Evolutionary conservation across 768 basidiomycete species (phyloP).

Genomic region (Pulveroboletus sp.): DNA sequence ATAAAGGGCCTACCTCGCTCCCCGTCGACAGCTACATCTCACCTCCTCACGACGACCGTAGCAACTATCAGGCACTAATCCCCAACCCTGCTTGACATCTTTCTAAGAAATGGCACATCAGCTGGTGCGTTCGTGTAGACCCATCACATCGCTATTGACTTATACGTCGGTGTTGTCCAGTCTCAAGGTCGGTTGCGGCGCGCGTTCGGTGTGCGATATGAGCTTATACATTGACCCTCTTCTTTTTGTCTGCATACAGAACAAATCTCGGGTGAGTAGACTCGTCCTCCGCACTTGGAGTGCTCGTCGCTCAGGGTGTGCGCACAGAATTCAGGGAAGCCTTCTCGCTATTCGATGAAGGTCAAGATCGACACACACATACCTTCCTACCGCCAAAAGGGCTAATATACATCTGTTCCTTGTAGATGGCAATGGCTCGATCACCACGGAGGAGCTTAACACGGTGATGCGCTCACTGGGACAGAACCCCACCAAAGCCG

Average conservation of each 20-base stretch:
- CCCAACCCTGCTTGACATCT: constrained; percentile 1
- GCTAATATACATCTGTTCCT: not conserved
- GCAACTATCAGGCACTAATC: not conserved
- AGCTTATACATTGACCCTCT: not conserved
- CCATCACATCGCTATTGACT: constrained; percentile 10
- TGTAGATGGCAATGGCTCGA: constrained; percentile 87
- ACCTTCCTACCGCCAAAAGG: too few relatives aligned
- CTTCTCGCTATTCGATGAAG: constrained; percentile 96
- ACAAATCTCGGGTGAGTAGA: constrained; percentile 77
- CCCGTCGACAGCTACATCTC: constrained; percentile 8
- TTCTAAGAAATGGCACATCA: constrained; percentile 50
- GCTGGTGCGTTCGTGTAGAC: constrained; percentile 38
- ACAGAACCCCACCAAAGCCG: constrained; percentile 89
- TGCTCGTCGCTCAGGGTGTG: constrained; percentile 2
- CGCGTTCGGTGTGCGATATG: not conserved
- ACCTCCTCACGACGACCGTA: constrained; percentile 3
- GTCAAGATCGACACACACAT: constrained; percentile 33
- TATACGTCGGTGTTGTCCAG: constrained; percentile 31
- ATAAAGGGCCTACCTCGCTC: constrained; percentile 13
- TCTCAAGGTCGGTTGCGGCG: constrained; percentile 47
- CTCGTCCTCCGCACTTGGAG: constrained; percentile 28
- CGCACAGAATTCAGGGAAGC: constrained; percentile 95
- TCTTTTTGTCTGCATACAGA: constrained; percentile 44
- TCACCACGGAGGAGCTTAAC: constrained; percentile 86
- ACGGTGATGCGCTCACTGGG: constrained; percentile 92